Evolutionary conservation across 352 stramenopile genomes (phyloP).

Genomic region (Pythium sp.): DNA sequence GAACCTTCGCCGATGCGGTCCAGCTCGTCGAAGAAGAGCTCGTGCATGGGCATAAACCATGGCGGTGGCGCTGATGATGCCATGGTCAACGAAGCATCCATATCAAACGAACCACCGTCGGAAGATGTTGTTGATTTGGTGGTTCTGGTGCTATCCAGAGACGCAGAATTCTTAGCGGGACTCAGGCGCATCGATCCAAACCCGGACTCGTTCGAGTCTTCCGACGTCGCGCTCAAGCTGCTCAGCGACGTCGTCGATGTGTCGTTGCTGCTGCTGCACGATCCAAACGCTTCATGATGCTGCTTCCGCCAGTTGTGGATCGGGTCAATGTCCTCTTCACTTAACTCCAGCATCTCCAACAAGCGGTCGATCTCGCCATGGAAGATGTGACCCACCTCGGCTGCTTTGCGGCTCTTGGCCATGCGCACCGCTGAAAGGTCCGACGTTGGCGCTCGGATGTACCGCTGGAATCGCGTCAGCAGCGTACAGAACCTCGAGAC

Average conservation of each 20-base stretch:
- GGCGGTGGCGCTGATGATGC: background rate
- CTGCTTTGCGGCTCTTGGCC: slow-evolving; percentile 3
- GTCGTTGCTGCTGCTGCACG: background rate
- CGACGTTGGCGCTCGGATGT: slow-evolving; percentile 3
- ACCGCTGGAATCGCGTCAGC: slow-evolving; percentile 9
- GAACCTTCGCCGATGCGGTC: slow-evolving; percentile 8
- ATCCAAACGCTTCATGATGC: background rate
- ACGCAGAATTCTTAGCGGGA: background rate
- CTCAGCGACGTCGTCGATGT: background rate
- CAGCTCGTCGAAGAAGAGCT: slow-evolving; percentile 9
- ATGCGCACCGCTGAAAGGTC: background rate
- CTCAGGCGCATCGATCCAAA: background rate
- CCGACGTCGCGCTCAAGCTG: background rate
- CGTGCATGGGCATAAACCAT: slow-evolving; percentile 8
- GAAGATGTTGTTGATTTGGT: background rate
- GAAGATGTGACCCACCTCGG: background rate
- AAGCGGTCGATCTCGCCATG: slow-evolving; percentile 6
- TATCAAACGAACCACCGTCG: background rate
- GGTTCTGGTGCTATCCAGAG: background rate
- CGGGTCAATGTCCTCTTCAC: background rate
- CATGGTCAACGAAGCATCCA: background rate
- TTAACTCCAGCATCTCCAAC: background rate
- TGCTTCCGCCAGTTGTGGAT: slow-evolving; percentile 10
- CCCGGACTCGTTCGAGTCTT: background rate
- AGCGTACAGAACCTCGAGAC: slow-evolving; percentile 5